These are phyloP conservation scores for Phytomonas sp. DNA, from an alignment of 208 protist species.

Conservation along the genomic window DNA sequence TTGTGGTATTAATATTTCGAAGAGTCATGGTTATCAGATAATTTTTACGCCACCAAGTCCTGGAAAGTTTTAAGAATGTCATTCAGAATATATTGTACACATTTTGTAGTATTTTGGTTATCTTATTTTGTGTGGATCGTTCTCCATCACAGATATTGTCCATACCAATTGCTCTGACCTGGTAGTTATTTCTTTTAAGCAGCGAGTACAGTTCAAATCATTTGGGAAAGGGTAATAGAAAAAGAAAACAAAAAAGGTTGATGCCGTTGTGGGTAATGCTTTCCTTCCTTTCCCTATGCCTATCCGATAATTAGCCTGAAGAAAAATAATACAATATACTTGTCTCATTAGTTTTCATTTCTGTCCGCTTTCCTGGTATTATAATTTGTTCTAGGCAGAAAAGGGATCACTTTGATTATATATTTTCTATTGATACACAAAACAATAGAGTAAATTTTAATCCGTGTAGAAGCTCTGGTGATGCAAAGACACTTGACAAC, in stretches of 20 bases:
- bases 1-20: not conserved
- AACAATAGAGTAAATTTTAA: not conserved
- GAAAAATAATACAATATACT: too few relatives aligned
- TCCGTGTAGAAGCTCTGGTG: not conserved
- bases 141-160: not conserved
- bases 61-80: not conserved
- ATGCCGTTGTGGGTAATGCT: not conserved
- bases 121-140: not conserved
- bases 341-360: not conserved
- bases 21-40: not conserved
- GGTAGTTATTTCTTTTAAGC: not conserved
- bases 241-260: too few relatives aligned
- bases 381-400: slow-evolving; percentile 1
- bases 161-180: not conserved
- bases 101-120: not conserved
- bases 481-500: not conserved
- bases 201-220: too few relatives aligned
- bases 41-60: not conserved
- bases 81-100: not conserved
- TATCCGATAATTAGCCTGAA: too few relatives aligned
- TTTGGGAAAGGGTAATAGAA: too few relatives aligned
- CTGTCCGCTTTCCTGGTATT: not conserved
- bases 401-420: not conserved
- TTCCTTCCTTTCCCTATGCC: not conserved
- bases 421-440: not conserved